A percentile compares a stretch with the other conserved stretches of the same genome.
These are phyloP conservation scores for Scorias spongiosa DNA, from an alignment of 2,329 filamentous ascomycete genomes.

Conservation along the genomic window DNA sequence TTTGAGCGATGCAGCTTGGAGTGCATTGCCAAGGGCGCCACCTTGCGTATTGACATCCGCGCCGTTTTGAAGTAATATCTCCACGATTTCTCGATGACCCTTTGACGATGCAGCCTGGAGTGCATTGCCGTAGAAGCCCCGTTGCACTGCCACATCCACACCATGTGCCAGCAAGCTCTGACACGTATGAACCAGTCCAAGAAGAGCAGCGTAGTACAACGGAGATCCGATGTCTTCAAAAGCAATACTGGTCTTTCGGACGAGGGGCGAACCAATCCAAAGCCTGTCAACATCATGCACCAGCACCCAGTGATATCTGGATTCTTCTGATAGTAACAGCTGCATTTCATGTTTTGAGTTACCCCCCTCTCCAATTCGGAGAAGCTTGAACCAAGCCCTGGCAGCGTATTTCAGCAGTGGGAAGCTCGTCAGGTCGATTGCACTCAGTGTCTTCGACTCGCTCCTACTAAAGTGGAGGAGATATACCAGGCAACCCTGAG, in stretches of 20 bases:
- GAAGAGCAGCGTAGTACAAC: constrained; percentile 4
- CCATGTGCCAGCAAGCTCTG: constrained; percentile 5
- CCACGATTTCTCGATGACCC: constrained; percentile 3
- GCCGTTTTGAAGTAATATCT: constrained; percentile 1
- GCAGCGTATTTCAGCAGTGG: background rate
- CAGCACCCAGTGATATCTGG: constrained; percentile 11
- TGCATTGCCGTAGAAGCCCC: background rate
- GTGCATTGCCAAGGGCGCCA: constrained; percentile 4
- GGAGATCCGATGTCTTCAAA: constrained; percentile 3
- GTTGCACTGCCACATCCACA: constrained; percentile 6
- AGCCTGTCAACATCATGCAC: constrained; percentile 1
- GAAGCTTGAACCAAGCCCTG: background rate
- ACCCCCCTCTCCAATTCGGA: constrained; percentile 13
- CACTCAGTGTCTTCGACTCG: background rate
- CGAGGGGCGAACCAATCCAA: no score
- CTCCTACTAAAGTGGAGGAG: background rate
- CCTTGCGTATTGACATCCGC: constrained; percentile 2
- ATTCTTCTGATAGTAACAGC: background rate
- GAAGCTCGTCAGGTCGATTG: background rate
- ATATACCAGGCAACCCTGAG: background rate
- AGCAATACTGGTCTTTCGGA: constrained; percentile 6
- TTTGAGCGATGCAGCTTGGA: constrained; percentile 13
- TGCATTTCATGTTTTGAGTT: constrained; percentile 23
- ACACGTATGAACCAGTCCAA: background rate
- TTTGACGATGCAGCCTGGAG: constrained; percentile 1